These are phyloP conservation scores for Adansonia grandidieri DNA, from an alignment of 441 rosid genomes.

Conservation along the genomic window DNA sequence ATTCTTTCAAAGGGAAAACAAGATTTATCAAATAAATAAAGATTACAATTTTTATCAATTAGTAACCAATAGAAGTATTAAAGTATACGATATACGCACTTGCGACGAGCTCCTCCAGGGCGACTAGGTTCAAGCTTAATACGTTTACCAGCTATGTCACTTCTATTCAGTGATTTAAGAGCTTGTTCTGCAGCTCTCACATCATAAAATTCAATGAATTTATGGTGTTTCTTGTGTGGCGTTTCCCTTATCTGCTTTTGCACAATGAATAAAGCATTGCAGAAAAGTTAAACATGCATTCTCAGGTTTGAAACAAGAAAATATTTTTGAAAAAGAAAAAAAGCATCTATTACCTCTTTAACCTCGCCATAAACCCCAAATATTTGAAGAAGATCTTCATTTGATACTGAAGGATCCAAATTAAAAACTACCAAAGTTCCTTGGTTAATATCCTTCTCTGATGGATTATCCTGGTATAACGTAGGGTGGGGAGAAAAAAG, in stretches of 20 bases:
- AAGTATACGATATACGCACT: conserved; percentile 49
- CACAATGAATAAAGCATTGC: conserved; percentile 25
- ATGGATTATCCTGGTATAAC: conserved; percentile 82
- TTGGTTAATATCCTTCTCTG: conserved; percentile 97
- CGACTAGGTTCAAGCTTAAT: conserved; percentile 99
- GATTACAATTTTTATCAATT: not conserved
- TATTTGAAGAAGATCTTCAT: conserved; percentile 84
- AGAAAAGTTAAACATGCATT: conserved; percentile 28
- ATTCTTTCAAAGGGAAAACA: not conserved
- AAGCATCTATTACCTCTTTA: conserved; percentile 71
- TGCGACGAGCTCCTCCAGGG: conserved; percentile 98
- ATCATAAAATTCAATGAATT: conserved; percentile 91
- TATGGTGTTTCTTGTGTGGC: conserved; percentile 97
- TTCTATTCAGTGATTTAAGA: conserved; percentile 77
- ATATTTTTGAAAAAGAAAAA: not conserved
- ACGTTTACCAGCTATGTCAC: conserved; percentile 97
- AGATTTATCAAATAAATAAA: not conserved
- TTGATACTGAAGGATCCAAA: conserved; percentile 94
- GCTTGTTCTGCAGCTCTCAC: conserved; percentile 97
- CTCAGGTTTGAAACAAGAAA: conserved; percentile 19
- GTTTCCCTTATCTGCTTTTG: conserved; percentile 94
- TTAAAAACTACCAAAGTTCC: conserved; percentile 96
- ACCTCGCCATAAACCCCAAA: conserved; percentile 97
- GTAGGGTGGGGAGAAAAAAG: conserved; percentile 16
- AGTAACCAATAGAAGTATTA: not conserved